Evolutionary conservation across 2,329 filamentous ascomycete species (phyloP), one percentile per base, ranked within the genome.

Genomic region (Neurospora sp.): DNA sequence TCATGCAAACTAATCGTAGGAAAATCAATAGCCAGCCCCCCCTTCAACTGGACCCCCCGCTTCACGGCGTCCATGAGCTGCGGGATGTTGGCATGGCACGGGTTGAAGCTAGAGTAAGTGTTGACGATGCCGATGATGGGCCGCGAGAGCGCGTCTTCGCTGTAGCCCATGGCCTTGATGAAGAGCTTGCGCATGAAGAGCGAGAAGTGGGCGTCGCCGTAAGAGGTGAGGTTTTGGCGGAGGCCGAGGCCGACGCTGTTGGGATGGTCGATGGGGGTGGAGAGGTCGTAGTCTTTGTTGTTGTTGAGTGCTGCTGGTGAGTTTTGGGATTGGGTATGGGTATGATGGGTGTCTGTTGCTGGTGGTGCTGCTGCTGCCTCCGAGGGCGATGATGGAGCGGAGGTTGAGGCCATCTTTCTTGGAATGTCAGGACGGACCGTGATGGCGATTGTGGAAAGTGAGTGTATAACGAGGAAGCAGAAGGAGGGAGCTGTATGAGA

Each of bases 111-210:
- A 0, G 89, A 92, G 75, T 87, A 88, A 0, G 91, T 92, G 78
- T 92, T 91, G 77, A 91, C 87, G 71, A 93, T 89, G 67, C 90
- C 90, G n/a, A 92, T 83, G 69, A 92, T 91, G 2, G 91, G 90
- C 1, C 89, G 81, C 0, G 88, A 88, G 0, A 93, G 84, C 0
- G 90, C 88, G 75, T 91, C 89, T 73, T 92, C 90, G 70, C 87
- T 88, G 77, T 92, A 92, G 0, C 91, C 91, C 1, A 92, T 82
- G 0, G 90, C 89, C 78, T 92, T 92, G 81, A 92, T 92, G 78
- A 92, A 92, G 33, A 89, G 90, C 75, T 92, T 92, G 40, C 91
- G 85, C 0, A 92, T 83, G 75, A 92, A 92, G 1, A 92, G 83
- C 0, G 89, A 90, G 80, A 93, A 93, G 78, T 92, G 90, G 6